These are phyloP conservation scores for Phycomyces nitens DNA, from an alignment of 192 early-diverging fungal genomes.

Conservation along the genomic window DNA sequence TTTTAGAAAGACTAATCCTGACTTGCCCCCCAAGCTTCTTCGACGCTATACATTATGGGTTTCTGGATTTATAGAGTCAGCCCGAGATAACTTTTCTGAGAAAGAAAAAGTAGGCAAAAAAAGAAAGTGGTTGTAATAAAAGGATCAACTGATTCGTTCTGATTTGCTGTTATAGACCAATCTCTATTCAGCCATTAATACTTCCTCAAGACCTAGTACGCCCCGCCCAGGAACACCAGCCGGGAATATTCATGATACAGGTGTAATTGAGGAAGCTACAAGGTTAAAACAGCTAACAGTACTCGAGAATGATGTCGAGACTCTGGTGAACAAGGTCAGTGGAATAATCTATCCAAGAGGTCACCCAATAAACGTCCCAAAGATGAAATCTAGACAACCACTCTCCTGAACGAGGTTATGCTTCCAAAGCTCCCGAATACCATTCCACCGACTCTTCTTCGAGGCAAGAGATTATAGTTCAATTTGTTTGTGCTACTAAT, in stretches of 20 bases:
- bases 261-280: conserved; percentile 7
- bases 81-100: neutral
- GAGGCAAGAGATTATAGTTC: conserved; percentile 31
- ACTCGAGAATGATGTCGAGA: conserved; percentile 41
- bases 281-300: conserved; percentile 39
- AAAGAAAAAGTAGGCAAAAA: conserved; percentile 2
- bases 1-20: too few relatives aligned
- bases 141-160: neutral
- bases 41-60: conserved; percentile 31
- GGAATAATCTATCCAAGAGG: neutral
- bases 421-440: conserved; percentile 41
- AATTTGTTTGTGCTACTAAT: neutral
- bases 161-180: neutral
- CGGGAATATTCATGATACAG: neutral
- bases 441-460: conserved; percentile 37
- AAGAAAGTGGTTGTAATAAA: neutral
- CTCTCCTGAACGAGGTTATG: conserved; percentile 28
- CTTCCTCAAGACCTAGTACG: neutral
- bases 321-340: conserved; percentile 23
- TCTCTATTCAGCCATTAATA: neutral
- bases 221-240: neutral
- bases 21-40: conserved; percentile 9
- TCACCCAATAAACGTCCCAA: neutral
- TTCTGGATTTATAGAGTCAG: conserved; percentile 4
- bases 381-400: neutral